These are phyloP conservation scores for Fusarium brachygibbosum DNA, from an alignment of 2,329 filamentous ascomycete genomes.

Conservation along the genomic window DNA sequence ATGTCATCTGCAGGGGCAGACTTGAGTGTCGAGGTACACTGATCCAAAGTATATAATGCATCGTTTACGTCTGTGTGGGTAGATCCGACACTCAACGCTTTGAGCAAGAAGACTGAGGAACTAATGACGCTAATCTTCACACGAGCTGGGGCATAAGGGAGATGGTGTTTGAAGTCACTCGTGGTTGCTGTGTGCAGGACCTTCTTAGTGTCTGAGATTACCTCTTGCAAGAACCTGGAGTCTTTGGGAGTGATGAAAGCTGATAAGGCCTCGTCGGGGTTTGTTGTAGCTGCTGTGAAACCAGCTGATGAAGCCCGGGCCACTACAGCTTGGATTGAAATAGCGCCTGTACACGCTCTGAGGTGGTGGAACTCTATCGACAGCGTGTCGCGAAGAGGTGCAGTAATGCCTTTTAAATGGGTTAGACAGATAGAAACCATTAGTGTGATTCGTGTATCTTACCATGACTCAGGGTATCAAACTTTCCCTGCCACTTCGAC, in stretches of 20 bases:
- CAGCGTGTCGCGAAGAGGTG: constrained; percentile 23
- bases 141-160: constrained; percentile 38
- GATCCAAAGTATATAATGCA: constrained; percentile 30
- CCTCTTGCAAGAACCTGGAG: constrained; percentile 37
- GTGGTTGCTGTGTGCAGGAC: constrained; percentile 35
- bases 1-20: constrained; percentile 40
- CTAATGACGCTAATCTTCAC: constrained; percentile 41
- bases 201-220: constrained; percentile 37
- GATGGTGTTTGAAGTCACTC: constrained; percentile 21
- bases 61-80: constrained; percentile 32
- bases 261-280: constrained; percentile 23
- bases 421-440: too few species aligned
- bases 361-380: constrained; percentile 41
- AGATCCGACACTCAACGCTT: constrained; percentile 37
- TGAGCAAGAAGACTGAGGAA: constrained; percentile 43
- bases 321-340: constrained; percentile 44
- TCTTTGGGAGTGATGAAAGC: constrained; percentile 38
- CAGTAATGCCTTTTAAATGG: constrained; percentile 7
- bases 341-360: constrained; percentile 39
- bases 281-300: constrained; percentile 2
- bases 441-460: too few species aligned
- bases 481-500: constrained; percentile 33
- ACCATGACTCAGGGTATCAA: background rate
- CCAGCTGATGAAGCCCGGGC: constrained; percentile 27
- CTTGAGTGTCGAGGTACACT: constrained; percentile 33